phyloP scores from a whole-genome alignment of 2,329 filamentous ascomycete genomes.

The Mycosphaerella sp. region DNA sequence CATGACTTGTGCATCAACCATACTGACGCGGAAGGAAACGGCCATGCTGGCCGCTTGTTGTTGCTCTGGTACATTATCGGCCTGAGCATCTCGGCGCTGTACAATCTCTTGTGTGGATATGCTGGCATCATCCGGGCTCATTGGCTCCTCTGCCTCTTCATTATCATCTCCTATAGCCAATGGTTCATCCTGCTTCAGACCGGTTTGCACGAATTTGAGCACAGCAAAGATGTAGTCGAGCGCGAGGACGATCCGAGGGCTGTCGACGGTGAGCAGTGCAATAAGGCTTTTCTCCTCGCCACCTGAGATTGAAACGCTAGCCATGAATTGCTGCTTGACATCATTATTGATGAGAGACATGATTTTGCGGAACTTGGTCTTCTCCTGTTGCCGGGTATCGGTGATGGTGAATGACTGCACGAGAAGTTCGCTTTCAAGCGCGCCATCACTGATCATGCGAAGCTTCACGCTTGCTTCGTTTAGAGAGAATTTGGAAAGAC shows the following conservation, averaged over 20 bases:
- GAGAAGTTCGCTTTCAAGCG: conserved; percentile 84
- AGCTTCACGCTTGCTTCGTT: conserved; percentile 90
- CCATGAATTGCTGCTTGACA: conserved; percentile 94
- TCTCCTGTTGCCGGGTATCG: conserved; percentile 80
- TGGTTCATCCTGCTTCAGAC: conserved; percentile 51
- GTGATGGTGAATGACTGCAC: conserved; percentile 93
- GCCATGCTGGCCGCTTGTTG: conserved; percentile 53
- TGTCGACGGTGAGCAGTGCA: conserved; percentile 88
- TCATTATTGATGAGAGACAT: conserved; percentile 96
- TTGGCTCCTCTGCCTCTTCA: conserved; percentile 43
- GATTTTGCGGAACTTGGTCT: conserved; percentile 95
- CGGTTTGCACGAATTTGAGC: conserved; percentile 71
- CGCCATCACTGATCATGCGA: conserved; percentile 85
- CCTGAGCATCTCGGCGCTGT: conserved; percentile 20
- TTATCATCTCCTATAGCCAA: conserved; percentile 58
- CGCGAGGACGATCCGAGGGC: conserved; percentile 88
- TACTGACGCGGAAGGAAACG: conserved; percentile 82
- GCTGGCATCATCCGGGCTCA: conserved; percentile 44
- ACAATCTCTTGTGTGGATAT: conserved; percentile 30
- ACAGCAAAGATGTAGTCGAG: conserved; percentile 92
- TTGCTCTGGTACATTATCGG: conserved; percentile 30
- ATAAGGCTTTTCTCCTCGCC: conserved; percentile 76
- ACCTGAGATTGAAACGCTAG: conserved; percentile 85
- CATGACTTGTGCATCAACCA: conserved; percentile 95
- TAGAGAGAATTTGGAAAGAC: conserved; percentile 87